Conservation (phyloP, 129 eudicot genomes). For the Heracleum sosnowskyi region DNA sequence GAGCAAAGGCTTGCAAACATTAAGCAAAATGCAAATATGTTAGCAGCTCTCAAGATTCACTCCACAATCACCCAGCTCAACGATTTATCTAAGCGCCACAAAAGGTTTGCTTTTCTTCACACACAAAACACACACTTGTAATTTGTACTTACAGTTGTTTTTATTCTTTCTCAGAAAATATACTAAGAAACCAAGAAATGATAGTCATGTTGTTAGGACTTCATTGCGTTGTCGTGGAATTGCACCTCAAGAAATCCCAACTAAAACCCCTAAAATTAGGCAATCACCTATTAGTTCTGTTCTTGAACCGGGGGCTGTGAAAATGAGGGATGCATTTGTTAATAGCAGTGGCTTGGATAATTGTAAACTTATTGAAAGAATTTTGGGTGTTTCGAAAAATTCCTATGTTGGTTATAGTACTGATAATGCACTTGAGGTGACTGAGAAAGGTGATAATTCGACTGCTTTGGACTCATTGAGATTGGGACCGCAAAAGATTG, state of each 20-base stretch:
- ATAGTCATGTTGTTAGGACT: slow-evolving; percentile 49
- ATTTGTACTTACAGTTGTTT: too few species aligned
- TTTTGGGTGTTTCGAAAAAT: slow-evolving; percentile 22
- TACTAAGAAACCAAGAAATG: slow-evolving; percentile 49
- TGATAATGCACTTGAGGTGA: slow-evolving; percentile 16
- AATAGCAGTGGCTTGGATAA: slow-evolving; percentile 29
- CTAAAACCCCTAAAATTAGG: slow-evolving; percentile 8
- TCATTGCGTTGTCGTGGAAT: slow-evolving; percentile 65
- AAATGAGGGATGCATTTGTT: slow-evolving; percentile 42
- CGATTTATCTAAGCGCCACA: slow-evolving; percentile 30
- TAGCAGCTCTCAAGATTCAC: slow-evolving; percentile 71
- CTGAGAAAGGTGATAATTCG: not conserved
- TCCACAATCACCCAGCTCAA: slow-evolving; percentile 46
- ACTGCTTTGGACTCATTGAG: slow-evolving; percentile 40
- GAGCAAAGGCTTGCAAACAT: slow-evolving; percentile 69
- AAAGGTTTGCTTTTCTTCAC: slow-evolving; percentile 12
- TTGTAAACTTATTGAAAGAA: slow-evolving; percentile 25
- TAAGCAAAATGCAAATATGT: slow-evolving; percentile 54
- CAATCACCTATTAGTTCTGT: too few species aligned
- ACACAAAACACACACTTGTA: not conserved
- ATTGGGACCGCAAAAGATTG: slow-evolving; percentile 58
- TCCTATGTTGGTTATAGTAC: not conserved
- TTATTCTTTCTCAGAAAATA: slow-evolving; percentile 17
- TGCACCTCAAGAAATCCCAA: slow-evolving; percentile 28
- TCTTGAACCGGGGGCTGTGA: slow-evolving; percentile 23